Evolutionary conservation across 2,329 filamentous ascomycete genomes (phyloP), one percentile per base, ranked within the genome.

Genomic region (Trichophyton benhamiae): DNA sequence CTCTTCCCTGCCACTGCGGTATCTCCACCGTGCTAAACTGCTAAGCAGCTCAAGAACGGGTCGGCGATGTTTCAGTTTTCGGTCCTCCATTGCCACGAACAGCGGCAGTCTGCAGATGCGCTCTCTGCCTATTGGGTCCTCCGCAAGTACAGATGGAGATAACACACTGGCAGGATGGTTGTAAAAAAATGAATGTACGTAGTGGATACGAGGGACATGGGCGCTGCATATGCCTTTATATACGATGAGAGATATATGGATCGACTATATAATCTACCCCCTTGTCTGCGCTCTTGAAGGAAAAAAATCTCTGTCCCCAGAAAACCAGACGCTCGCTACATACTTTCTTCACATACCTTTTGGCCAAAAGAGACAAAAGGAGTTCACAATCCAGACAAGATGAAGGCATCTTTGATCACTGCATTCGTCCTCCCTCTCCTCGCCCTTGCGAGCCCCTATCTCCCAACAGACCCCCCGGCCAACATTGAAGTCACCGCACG

Each of bases 401-500:
- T 63, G 61, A 63, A 63, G 59, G n/a, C 27, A 5, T 36, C 53
- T 25, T 22, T 55, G 17, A 27, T 63, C 53, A 27, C 62, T 49
- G 38, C 57, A 25, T 60, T 58, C n/a, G 42, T 63, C 5, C 30
- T 64, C 20, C 61, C 64, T 5, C 49, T 65, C 15, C 48, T 65
- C 38, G 61, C 64, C 3, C 48, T 60, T n/a, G 63, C 62, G 22
- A 52, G 57, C 9, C 62, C 64, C 22, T n/a, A 60, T 8, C 33
- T 13, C 11, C 57, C 30, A 2, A 55, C 42, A 20, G 36, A 20
- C 8, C 58, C 60, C 22, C 20, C 60, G 5, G 20, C 52, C 15
- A 64, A 67, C 48, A 64, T 72, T 60, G 57, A 65, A 22, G 66
- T 70, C 55, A 63, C 69, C 33, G 66, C 66, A 49, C 62, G 67